A percentile compares a stretch with the other conserved stretches of the same genome.
These are phyloP conservation scores for Ceratocystis cubensis DNA, from an alignment of 2,329 filamentous ascomycete genomes.

Conservation along the genomic window DNA sequence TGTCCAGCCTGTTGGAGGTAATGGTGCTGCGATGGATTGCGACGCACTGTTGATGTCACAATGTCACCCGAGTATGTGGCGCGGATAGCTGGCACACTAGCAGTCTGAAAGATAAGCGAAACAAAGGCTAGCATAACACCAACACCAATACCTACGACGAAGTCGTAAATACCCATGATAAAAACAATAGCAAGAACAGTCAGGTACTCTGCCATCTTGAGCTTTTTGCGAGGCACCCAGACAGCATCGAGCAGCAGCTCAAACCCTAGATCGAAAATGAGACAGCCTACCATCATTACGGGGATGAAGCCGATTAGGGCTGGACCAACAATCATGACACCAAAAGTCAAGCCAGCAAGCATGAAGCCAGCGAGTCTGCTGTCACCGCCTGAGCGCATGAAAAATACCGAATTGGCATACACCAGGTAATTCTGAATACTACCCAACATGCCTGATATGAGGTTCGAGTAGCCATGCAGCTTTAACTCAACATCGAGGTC, in stretches of 20 bases:
- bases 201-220: constrained; percentile 75
- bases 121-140: constrained; percentile 87
- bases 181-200: constrained; percentile 83
- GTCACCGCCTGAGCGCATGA: constrained; percentile 84
- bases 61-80: constrained; percentile 83
- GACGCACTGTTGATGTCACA: constrained; percentile 80
- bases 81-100: constrained; percentile 74
- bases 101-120: constrained; percentile 83
- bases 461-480: constrained; percentile 86
- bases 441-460: constrained; percentile 70
- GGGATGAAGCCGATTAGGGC: constrained; percentile 87
- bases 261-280: constrained; percentile 92
- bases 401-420: constrained; percentile 94
- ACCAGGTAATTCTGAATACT: constrained; percentile 96
- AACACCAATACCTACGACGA: constrained; percentile 84
- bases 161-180: constrained; percentile 94
- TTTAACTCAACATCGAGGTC: constrained; percentile 84
- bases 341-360: constrained; percentile 66
- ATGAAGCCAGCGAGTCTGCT: constrained; percentile 75
- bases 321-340: constrained; percentile 74
- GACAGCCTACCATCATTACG: constrained; percentile 87
- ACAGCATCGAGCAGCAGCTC: constrained; percentile 82
- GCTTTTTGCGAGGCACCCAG: constrained; percentile 75
- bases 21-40: constrained; percentile 77
- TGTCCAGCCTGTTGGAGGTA: constrained; percentile 75